phyloP scores from a whole-genome alignment of 176 grass and related monocot genomes.

The Phragmites australis region DNA sequence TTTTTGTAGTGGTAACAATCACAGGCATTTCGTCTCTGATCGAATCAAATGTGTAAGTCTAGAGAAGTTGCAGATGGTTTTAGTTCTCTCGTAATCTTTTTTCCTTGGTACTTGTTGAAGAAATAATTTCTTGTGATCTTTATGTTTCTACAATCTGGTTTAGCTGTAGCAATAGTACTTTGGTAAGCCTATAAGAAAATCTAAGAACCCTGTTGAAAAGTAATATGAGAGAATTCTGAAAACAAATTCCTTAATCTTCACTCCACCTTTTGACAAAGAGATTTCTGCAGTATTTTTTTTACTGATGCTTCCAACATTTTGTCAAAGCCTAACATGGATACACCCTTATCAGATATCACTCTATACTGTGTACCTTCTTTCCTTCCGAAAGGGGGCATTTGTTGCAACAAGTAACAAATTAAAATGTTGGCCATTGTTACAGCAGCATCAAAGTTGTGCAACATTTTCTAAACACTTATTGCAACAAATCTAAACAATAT shows the following conservation, averaged over 20 bases:
- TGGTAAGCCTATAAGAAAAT: neutral
- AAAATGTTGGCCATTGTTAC: too few relatives aligned
- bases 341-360: too few relatives aligned
- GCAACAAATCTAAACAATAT: too few relatives aligned
- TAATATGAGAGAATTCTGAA: neutral
- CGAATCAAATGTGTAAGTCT: constrained; percentile 27
- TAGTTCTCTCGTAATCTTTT: neutral
- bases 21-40: constrained; percentile 12
- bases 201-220: neutral
- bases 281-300: neutral
- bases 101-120: neutral
- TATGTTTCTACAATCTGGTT: constrained; percentile 6
- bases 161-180: neutral
- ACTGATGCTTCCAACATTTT: neutral
- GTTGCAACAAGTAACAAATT: too few relatives aligned
- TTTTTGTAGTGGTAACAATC: constrained; percentile 38
- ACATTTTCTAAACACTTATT: too few relatives aligned
- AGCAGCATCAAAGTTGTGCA: too few relatives aligned
- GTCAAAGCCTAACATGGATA: too few relatives aligned
- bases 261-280: neutral
- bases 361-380: too few relatives aligned
- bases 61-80: constrained; percentile 20
- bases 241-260: neutral
- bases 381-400: too few relatives aligned
- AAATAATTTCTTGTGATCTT: neutral